Evolutionary conservation across 495 filamentous ascomycete species (phyloP), one percentile per base, ranked within the genome.

Genomic region (Penicillium robsamsonii): DNA sequence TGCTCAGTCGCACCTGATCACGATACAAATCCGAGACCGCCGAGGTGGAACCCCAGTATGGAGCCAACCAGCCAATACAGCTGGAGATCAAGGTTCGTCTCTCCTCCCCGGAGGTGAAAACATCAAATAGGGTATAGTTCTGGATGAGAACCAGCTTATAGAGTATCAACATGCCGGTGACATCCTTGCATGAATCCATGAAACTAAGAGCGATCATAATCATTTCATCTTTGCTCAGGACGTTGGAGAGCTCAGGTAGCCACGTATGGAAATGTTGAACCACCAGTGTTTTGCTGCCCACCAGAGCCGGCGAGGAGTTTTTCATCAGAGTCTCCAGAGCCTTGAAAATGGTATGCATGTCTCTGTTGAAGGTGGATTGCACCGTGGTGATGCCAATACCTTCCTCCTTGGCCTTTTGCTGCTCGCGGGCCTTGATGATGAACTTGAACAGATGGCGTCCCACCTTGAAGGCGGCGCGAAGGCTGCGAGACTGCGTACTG

Each of bases 231-330:
- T 86, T 84, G 13, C 78, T 83, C 63, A 99, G 80, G 33, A 92
- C 77, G 13, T 85, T 83, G 4, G 83, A 81, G 7, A 97, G 82
- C 59, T 96, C 92, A 0, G 94, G 95, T 11, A 99, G 75, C 94
- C 94, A 97, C 2, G 89, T 86, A 67, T 97, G 94, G 69, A 97
- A 96, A 71, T 97, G 89, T 68, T 99, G 94, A 17, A 97, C 92
- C 5, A 95, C 88, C 31, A 99, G 73, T 2, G 94, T 97, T 68
- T 97, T 95, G 55, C 89, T 96, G 27, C 94, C 94, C 31, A 99
- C 86, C 46, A 96, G 70, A 41, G 91, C 84, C 1, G 95, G 89
- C 11, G 91, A 88, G 2, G 84, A 75, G 64, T 90, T 94, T 56
- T 84, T 83, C 91, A 99, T 97, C 60, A 99, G 77, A 5, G 79